A percentile compares a stretch with the other conserved stretches of the same genome.
Conservation (phyloP, 2,329 filamentous ascomycete genomes). For the Juglanconis oblonga region DNA sequence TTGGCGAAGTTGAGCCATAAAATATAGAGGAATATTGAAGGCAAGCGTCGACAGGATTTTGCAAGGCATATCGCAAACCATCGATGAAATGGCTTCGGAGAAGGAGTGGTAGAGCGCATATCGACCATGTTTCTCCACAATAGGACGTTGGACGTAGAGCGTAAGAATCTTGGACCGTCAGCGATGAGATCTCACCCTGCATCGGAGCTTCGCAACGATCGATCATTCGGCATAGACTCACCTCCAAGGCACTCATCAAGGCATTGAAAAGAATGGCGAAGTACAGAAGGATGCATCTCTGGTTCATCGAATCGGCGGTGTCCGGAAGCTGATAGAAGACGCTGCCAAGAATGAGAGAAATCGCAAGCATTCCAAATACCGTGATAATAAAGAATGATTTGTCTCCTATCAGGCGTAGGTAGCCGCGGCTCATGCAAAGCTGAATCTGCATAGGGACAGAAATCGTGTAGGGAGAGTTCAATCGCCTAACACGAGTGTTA, state of each 20-base stretch:
- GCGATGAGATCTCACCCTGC: too few relatives aligned
- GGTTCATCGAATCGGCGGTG: too few relatives aligned
- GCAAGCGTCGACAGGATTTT: conserved; percentile 48
- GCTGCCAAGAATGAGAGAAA: conserved; percentile 57
- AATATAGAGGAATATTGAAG: conserved; percentile 60
- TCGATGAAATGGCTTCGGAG: conserved; percentile 52
- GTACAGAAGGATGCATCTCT: conserved; percentile 39
- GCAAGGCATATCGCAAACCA: conserved; percentile 54
- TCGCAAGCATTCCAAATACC: too few relatives aligned
- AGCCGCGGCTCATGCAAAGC: conserved; percentile 49
- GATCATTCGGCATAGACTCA: too few relatives aligned
- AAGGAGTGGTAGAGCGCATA: conserved; percentile 51
- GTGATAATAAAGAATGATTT: conserved; percentile 21
- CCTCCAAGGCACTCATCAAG: background rate
- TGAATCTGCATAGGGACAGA: conserved; percentile 51
- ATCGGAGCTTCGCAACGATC: too few relatives aligned
- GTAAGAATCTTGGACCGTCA: conserved; percentile 48
- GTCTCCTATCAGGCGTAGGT: conserved; percentile 52
- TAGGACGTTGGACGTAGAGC: conserved; percentile 42
- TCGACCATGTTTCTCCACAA: conserved; percentile 47
- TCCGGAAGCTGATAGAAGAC: conserved; percentile 47
- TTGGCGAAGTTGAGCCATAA: conserved; percentile 51
- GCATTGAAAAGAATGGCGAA: conserved; percentile 41
- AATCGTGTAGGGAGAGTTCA: conserved; percentile 57
- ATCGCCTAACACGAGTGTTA: conserved; percentile 32